phyloP scores from a whole-genome alignment of 805 yeast genomes.

The Ogataea allantospora region DNA sequence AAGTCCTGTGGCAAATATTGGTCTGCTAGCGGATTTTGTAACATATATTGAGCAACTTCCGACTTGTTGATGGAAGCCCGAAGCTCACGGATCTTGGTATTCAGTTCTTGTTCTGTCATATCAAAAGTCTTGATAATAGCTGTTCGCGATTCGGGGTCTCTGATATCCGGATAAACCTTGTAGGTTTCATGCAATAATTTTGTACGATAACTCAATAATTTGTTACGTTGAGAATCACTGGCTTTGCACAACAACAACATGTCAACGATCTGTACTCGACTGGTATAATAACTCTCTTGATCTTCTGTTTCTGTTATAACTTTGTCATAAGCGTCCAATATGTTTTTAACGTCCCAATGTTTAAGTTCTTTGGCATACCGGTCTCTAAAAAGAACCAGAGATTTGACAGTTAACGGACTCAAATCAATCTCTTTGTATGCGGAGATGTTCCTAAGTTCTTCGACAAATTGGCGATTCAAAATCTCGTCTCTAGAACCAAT shows the following conservation, averaged over 20 bases:
- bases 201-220: conserved; percentile 12
- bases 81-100: conserved; percentile 12
- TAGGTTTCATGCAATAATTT: conserved; percentile 11
- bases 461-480: conserved; percentile 24
- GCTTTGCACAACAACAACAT: conserved; percentile 18
- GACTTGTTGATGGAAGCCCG: conserved; percentile 12
- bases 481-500: conserved; percentile 25
- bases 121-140: conserved; percentile 16
- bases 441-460: conserved; percentile 15
- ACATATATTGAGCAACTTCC: conserved; percentile 13
- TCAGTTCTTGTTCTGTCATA: conserved; percentile 6
- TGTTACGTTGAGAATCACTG: conserved; percentile 16
- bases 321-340: conserved; percentile 15
- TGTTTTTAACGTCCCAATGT: conserved; percentile 16
- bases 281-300: conserved; percentile 12
- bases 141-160: conserved; percentile 7
- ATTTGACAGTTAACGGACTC: conserved; percentile 16
- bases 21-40: conserved; percentile 8
- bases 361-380: conserved; percentile 17
- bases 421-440: conserved; percentile 17
- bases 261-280: conserved; percentile 20
- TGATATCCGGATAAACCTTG: conserved; percentile 16
- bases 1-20: conserved; percentile 16
- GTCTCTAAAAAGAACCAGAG: conserved; percentile 15
- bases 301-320: not conserved